phyloP scores from a whole-genome alignment of 495 filamentous ascomycete species.

The Apodospora peruviana region DNA sequence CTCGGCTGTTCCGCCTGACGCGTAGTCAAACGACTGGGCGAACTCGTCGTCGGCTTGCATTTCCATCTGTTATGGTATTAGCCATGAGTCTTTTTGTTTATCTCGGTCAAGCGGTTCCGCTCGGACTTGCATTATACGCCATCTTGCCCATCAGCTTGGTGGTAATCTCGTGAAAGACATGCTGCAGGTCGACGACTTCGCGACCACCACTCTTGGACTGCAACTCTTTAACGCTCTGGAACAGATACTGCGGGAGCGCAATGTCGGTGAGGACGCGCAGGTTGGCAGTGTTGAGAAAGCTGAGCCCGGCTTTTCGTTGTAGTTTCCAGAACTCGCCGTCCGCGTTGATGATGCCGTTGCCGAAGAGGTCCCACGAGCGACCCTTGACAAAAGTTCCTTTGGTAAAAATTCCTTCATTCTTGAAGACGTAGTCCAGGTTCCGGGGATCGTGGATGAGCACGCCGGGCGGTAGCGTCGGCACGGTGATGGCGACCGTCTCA shows the following conservation, averaged over 20 bases:
- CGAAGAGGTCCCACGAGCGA: constrained; percentile 56
- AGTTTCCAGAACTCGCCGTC: constrained; percentile 57
- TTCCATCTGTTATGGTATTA: constrained; percentile 42
- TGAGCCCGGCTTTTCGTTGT: constrained; percentile 53
- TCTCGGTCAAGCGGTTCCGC: neutral
- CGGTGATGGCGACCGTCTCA: constrained; percentile 50
- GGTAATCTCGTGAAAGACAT: constrained; percentile 53
- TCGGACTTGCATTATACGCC: constrained; percentile 48
- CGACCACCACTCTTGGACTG: constrained; percentile 11
- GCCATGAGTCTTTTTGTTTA: neutral
- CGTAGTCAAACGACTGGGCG: constrained; percentile 50
- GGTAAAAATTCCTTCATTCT: constrained; percentile 50
- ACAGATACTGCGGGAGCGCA: constrained; percentile 46
- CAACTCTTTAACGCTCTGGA: constrained; percentile 33
- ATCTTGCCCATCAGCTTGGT: constrained; percentile 56
- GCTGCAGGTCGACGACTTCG: constrained; percentile 46
- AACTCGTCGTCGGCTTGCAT: constrained; percentile 55
- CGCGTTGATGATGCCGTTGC: constrained; percentile 58
- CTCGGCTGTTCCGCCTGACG: constrained; percentile 52
- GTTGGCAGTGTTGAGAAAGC: constrained; percentile 53
- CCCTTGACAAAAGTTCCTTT: constrained; percentile 54
- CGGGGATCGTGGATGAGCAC: constrained; percentile 55
- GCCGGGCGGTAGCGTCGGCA: constrained; percentile 52
- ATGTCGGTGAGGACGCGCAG: constrained; percentile 50
- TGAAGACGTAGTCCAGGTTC: constrained; percentile 55